These are phyloP conservation scores for Colletotrichum gigasporum DNA, from an alignment of 2,329 filamentous ascomycete species.

Conservation along the genomic window DNA sequence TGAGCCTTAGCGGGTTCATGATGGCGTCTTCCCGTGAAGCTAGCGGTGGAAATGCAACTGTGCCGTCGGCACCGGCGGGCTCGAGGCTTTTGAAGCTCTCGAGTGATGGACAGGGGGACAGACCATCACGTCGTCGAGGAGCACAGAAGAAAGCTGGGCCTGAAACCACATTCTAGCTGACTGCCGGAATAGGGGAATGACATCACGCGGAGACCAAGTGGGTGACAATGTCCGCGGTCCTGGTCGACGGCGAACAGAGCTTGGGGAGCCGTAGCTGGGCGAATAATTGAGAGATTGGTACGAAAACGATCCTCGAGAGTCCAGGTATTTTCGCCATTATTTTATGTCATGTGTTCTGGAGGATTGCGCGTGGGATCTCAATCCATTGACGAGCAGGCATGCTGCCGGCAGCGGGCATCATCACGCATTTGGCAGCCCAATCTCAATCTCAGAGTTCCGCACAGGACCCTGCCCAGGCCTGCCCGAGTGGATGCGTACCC, in stretches of 20 bases:
- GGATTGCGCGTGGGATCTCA: background rate
- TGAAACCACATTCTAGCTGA: slow-evolving; percentile 17
- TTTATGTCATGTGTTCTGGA: background rate
- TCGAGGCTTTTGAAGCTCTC: slow-evolving; percentile 17
- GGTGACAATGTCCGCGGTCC: slow-evolving; percentile 20
- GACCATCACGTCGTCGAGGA: slow-evolving; percentile 19
- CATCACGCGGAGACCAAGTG: slow-evolving; percentile 28
- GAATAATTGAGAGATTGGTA: background rate
- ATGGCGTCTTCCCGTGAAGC: slow-evolving; percentile 38
- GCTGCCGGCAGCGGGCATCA: background rate
- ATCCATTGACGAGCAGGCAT: background rate
- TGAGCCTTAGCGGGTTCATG: slow-evolving; percentile 64
- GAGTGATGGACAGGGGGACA: slow-evolving; percentile 8
- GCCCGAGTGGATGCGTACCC: background rate
- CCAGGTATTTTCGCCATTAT: background rate
- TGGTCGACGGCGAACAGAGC: background rate
- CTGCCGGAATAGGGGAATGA: slow-evolving; percentile 31
- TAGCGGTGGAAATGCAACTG: background rate
- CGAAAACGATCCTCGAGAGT: background rate
- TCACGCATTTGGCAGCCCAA: slow-evolving; percentile 8
- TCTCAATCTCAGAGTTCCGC: slow-evolving; percentile 12
- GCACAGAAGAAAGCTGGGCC: slow-evolving; percentile 14
- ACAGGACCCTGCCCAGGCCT: slow-evolving; percentile 13
- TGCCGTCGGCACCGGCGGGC: background rate
- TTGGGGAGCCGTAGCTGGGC: background rate